Conservation (phyloP, 2,329 filamentous ascomycete species). For the Xylaria polymorpha region DNA sequence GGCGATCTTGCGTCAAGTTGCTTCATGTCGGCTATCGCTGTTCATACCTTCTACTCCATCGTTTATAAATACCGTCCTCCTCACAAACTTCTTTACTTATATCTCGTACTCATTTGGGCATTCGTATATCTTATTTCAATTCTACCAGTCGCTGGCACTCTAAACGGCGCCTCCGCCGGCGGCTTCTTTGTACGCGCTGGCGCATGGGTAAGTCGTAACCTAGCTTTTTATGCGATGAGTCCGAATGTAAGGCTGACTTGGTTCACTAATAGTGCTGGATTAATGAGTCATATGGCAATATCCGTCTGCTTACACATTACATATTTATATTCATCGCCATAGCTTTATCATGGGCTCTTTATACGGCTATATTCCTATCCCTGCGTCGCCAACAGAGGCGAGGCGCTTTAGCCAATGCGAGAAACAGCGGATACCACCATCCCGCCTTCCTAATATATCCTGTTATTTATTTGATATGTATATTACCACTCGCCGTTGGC, state of each 20-base stretch:
- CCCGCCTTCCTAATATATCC: slow-evolving; percentile 74
- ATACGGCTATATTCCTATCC: slow-evolving; percentile 53
- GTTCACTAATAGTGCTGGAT: slow-evolving; percentile 71
- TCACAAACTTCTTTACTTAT: slow-evolving; percentile 61
- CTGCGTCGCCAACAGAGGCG: slow-evolving; percentile 46
- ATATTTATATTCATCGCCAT: slow-evolving; percentile 67
- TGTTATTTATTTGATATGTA: slow-evolving; percentile 75
- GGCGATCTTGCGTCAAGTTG: slow-evolving; percentile 74
- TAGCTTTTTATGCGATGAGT: not conserved
- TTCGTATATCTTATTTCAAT: slow-evolving; percentile 69
- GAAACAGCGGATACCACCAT: slow-evolving; percentile 46
- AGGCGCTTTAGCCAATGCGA: slow-evolving; percentile 17
- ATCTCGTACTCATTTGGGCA: slow-evolving; percentile 64
- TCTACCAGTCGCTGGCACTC: slow-evolving; percentile 60
- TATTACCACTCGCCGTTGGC: slow-evolving; percentile 72
- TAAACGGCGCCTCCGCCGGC: slow-evolving; percentile 55
- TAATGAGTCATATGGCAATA: slow-evolving; percentile 60
- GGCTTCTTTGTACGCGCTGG: slow-evolving; percentile 73
- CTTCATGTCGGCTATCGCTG: slow-evolving; percentile 73
- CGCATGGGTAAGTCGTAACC: slow-evolving; percentile 63
- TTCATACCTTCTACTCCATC: slow-evolving; percentile 74
- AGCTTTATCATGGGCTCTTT: slow-evolving; percentile 51
- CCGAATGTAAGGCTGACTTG: slow-evolving; percentile 24
- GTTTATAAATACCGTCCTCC: slow-evolving; percentile 66
- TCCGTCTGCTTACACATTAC: slow-evolving; percentile 71